phyloP scores from a whole-genome alignment of 2,329 filamentous ascomycete species.

The Beauveria asiatica region DNA sequence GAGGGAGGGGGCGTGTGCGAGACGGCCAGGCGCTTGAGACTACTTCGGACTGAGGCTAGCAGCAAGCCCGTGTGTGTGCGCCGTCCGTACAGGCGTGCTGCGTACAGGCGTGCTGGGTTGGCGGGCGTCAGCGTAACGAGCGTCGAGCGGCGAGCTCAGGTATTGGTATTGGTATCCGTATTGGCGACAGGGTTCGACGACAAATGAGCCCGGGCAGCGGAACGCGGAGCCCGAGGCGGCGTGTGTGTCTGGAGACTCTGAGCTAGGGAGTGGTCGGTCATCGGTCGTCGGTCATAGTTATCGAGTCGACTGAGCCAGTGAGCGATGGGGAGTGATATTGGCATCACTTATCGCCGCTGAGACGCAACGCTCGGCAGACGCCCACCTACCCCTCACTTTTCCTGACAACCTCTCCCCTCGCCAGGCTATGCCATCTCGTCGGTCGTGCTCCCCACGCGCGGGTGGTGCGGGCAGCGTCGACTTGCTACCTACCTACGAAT shows the following conservation, averaged over 20 bases:
- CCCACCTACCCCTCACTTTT: neutral
- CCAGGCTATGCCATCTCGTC: neutral
- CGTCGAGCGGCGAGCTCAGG: neutral
- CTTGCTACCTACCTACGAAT: neutral
- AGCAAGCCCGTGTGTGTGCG: no score
- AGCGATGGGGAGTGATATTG: neutral
- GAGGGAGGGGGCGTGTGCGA: slow-evolving; percentile 4
- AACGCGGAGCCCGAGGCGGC: neutral
- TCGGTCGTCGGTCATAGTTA: neutral
- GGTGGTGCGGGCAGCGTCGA: neutral
- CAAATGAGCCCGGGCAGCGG: neutral
- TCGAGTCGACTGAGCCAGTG: neutral
- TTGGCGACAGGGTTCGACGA: slow-evolving; percentile 5
- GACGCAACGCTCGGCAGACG: neutral
- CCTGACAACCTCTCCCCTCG: neutral
- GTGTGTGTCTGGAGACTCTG: neutral
- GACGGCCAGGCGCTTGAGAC: slow-evolving; percentile 1
- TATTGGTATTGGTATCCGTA: neutral
- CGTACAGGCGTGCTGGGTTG: neutral
- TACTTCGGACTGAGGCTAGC: neutral
- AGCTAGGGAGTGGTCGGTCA: no score
- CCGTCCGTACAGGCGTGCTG: neutral
- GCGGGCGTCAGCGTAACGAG: neutral
- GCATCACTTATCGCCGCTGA: neutral
- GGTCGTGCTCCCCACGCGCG: neutral